phyloP scores from a whole-genome alignment of 2,329 filamentous ascomycete species.

The Fusarium burgessii region DNA sequence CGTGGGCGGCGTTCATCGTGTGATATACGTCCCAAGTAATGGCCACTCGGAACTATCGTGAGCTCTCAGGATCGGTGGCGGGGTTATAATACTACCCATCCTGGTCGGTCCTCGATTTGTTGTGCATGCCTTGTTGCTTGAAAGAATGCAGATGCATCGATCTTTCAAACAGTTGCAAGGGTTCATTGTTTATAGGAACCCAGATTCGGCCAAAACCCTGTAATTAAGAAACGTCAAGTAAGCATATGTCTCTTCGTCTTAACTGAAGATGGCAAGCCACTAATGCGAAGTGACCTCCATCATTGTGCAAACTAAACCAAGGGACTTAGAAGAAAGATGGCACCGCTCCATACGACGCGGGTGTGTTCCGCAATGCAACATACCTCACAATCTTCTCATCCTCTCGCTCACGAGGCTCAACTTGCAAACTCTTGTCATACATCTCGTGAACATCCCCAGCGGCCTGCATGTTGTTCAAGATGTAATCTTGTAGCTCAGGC shows the following conservation, averaged over 20 bases:
- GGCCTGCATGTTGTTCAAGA: conserved; percentile 93
- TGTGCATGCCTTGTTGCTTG: conserved; percentile 13
- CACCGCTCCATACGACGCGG: conserved; percentile 38
- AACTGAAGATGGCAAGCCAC: conserved; percentile 5
- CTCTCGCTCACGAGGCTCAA: conserved; percentile 95
- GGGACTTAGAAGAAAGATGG: conserved; percentile 38
- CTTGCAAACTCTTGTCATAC: conserved; percentile 95
- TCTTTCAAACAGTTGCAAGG: conserved; percentile 23
- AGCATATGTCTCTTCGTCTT: conserved; percentile 35
- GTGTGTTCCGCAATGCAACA: conserved; percentile 53
- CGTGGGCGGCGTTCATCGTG: conserved; percentile 2
- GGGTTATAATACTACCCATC: conserved; percentile 17
- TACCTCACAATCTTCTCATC: conserved; percentile 99
- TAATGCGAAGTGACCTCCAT: conserved; percentile 15
- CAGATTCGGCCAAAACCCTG: conserved; percentile 71
- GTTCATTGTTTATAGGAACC: conserved; percentile 63
- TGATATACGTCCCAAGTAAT: conserved; percentile 13
- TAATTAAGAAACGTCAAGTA: conserved; percentile 42
- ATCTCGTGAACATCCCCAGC: conserved; percentile 98
- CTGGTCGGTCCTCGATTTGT: conserved; percentile 8
- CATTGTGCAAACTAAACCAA: conserved; percentile 14
- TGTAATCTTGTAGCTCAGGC: conserved; percentile 94
- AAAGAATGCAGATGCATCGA: conserved; percentile 15
- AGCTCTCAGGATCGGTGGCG: conserved; percentile 12
- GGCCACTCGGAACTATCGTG: conserved; percentile 12